Conservation (phyloP, 805 yeast species). For the Tetrapisispora iriomotensis region DNA sequence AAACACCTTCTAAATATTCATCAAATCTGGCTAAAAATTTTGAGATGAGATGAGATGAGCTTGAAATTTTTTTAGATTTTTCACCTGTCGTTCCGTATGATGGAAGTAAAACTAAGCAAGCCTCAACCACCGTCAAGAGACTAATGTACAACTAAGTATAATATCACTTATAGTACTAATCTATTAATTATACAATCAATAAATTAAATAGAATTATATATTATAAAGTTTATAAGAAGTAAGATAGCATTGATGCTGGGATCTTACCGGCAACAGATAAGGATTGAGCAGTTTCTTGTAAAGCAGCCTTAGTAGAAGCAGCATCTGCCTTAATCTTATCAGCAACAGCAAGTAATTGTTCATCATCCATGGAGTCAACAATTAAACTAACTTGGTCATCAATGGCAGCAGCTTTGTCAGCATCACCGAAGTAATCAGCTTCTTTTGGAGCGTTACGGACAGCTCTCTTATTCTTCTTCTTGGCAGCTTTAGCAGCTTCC, state of each 20-base stretch:
- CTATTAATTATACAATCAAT: too few species aligned
- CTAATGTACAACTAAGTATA: too few species aligned
- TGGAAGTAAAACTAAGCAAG: too few species aligned
- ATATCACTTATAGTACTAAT: too few species aligned
- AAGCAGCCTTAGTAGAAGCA: conserved; percentile 47
- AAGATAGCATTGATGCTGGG: conserved; percentile 43
- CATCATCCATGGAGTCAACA: conserved; percentile 72
- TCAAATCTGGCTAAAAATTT: not conserved
- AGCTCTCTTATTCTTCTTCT: conserved; percentile 92
- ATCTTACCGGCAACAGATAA: conserved; percentile 45
- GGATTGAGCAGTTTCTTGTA: conserved; percentile 46
- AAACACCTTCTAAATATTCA: not conserved
- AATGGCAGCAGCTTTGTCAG: conserved; percentile 51
- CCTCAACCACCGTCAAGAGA: too few species aligned
- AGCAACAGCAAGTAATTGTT: conserved; percentile 67
- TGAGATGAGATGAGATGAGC: not conserved
- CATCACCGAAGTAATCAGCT: conserved; percentile 74
- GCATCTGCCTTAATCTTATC: conserved; percentile 49
- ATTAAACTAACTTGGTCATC: conserved; percentile 74
- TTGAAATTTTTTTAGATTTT: not conserved
- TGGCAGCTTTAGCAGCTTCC: conserved; percentile 79
- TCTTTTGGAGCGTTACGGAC: conserved; percentile 79
- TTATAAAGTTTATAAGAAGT: conserved; percentile 40
- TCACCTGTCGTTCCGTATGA: too few species aligned
- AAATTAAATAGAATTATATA: too few species aligned